Evolutionary conservation across 352 stramenopile species (phyloP).

Genomic region (Aphanomyces astaci): DNA sequence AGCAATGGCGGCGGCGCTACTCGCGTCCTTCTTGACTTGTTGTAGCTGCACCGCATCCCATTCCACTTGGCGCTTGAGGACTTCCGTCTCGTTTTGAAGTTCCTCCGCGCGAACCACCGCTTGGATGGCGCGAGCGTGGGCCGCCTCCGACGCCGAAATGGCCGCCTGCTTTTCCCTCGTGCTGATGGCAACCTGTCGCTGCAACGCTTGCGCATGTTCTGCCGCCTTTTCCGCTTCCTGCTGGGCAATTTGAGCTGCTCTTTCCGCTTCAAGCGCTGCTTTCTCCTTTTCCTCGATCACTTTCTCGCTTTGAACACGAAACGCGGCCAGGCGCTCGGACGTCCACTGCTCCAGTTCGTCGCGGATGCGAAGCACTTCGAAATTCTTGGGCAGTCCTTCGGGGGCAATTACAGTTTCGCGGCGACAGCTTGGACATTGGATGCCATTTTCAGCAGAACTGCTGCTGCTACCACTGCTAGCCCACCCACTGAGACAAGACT

Average conservation of each 20-base stretch:
- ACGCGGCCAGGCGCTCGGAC: slow-evolving; percentile 16
- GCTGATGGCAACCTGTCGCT: slow-evolving; percentile 76
- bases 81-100: slow-evolving; percentile 64
- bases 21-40: slow-evolving; percentile 61
- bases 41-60: slow-evolving; percentile 60
- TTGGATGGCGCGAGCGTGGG: slow-evolving; percentile 41
- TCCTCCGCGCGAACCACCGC: slow-evolving; percentile 63
- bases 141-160: slow-evolving; percentile 61
- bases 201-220: slow-evolving; percentile 52
- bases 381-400: slow-evolving; percentile 71
- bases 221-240: slow-evolving; percentile 66
- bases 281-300: slow-evolving; percentile 60
- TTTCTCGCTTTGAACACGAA: slow-evolving; percentile 13
- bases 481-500: slow-evolving; percentile 15
- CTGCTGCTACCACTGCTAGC: slow-evolving; percentile 16
- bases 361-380: slow-evolving; percentile 70
- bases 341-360: slow-evolving; percentile 60
- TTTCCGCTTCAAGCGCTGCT: slow-evolving; percentile 55
- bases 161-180: slow-evolving; percentile 70
- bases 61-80: slow-evolving; percentile 62
- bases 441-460: slow-evolving; percentile 15
- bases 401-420: slow-evolving; percentile 36
- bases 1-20: slow-evolving; percentile 49
- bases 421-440: slow-evolving; percentile 73
- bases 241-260: slow-evolving; percentile 59